A percentile compares a stretch with the other conserved stretches of the same genome.
Conservation (phyloP, 208 protist species). For the Leishmania tropica region DNA sequence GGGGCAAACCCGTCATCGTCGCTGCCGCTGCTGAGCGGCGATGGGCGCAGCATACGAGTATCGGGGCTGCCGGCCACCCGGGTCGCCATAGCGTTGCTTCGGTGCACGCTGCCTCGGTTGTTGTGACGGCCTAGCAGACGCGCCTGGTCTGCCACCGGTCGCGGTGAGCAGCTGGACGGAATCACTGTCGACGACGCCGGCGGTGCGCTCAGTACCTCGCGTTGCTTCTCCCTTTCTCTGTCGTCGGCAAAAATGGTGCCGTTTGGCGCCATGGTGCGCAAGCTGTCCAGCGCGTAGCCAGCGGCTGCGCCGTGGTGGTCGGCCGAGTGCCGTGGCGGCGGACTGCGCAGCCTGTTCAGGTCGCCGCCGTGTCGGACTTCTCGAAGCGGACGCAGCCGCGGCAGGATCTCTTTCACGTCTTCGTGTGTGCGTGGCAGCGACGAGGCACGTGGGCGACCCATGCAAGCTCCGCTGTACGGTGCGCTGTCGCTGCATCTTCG, state of each 20-base stretch:
- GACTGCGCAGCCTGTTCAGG: background rate
- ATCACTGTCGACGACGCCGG: background rate
- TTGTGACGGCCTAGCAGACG: constrained; percentile 2
- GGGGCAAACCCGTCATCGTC: background rate
- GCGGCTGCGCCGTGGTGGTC: background rate
- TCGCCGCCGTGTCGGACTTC: background rate
- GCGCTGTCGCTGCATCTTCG: background rate
- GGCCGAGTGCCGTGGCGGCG: background rate
- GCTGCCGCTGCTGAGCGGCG: background rate
- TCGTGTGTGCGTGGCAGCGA: constrained; percentile 26
- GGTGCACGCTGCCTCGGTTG: background rate
- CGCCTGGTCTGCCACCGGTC: constrained; percentile 6
- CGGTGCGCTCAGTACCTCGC: constrained; percentile 6
- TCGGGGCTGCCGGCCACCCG: background rate
- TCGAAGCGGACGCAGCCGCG: constrained; percentile 19
- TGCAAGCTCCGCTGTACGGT: background rate
- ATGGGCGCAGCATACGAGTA: background rate
- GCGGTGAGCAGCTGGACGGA: constrained; percentile 2
- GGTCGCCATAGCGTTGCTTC: background rate
- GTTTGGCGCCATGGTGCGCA: background rate
- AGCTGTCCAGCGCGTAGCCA: background rate
- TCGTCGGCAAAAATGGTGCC: background rate
- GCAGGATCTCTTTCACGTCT: constrained; percentile 23
- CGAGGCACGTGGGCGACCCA: constrained; percentile 16
- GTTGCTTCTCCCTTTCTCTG: background rate